Base-by-base conservation (phyloP, 164 flowering plant genomes). In the Amborella trichopoda region DNA sequence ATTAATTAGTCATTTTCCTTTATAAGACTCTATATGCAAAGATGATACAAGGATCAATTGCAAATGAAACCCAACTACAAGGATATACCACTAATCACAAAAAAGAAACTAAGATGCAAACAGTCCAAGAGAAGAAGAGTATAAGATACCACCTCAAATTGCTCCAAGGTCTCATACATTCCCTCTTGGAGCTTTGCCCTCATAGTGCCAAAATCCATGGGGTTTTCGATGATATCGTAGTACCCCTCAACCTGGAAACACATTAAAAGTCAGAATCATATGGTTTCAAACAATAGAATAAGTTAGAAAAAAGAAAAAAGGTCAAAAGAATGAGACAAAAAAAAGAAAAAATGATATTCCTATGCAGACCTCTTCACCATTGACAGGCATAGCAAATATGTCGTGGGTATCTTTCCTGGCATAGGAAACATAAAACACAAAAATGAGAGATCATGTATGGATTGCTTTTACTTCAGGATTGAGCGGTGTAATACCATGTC, bases 201-300 rank as follows among this genome's bases (percentile, higher is more conserved):
- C 77, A 80, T 76, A 22, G 85, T 85, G 36, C 78, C 81, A 54
- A 85, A 85, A 64, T 85, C 91, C 95, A 85, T 82, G 9, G 95
- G 91, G 61, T 79, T 80, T 64, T 80, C 54, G 46, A 85, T 75
- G 53, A 81, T 67, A 27, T 72, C 74, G 58, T 80, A 77, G 58
- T 81, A 82, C 43, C 67, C 76, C 42, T 68, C 83, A 36, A 80
- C 95, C 91, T 81, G 54, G 25, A 10, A 16, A 45, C 24, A 5
- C n/a, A 5, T 6, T 16, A 8, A 38, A 16, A 16, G 23, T 34
- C 14, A 27, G n/a, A 30, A 14, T 20, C 10, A 33, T 8, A 38
- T 38, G 16, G n/a, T n/a, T n/a, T n/a, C 14, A 19, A 1, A n/a
- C 40, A 16, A 46, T 2, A 50, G 5, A 38, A 33, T 28, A 32